Base-by-base conservation (phyloP, 179 eudicot genomes). In the Beta macrorhiza region DNA sequence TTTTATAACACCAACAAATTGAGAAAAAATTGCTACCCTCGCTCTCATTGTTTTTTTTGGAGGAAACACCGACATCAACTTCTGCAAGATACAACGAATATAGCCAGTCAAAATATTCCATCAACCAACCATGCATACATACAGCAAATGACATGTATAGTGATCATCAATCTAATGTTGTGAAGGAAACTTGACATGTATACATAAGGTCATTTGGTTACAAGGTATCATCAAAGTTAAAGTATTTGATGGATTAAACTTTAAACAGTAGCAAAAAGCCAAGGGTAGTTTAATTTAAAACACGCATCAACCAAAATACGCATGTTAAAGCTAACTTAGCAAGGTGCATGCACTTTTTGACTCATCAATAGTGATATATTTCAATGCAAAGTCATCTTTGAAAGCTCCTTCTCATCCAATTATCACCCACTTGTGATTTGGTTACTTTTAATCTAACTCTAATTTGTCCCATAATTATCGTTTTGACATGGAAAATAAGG, bases 331-430 rank as follows among this genome's bases (percentile, higher is more conserved):
- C 65, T 83, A 77, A 68, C 72, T 78, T 72, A 68, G 74, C 79
- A 79, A 80, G 86, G 55, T 84, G 70, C 87, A 81, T 84, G 87
- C 82, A 84, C 80, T 74, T 78, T 81, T 37, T 77, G 69, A 64
- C 74, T 67, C 7, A 13, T 29, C 56, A 72, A 63, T 74, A 67
- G 75, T 83, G 17, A 51, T 77, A 49, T 67, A 62, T 11, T 5
- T 32, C 10, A 2, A 10, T 44, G 17, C 62, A 76, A 76, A 73
- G 80, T 80, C 83, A 77, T 77, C 29, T 72, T 73, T 71, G 75
- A 81, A 57, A 65, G 67, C 84, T 77, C 72, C 79, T 78, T 67
- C 79, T 84, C 83, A 77, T 77, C 79, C 76, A 62, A 81, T 78
- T 75, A 55, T 25, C 73, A 67, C 67, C 17, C 37, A 42, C 45